A percentile compares a stretch with the other conserved stretches of the same genome.
Evolutionary conservation across 2,329 filamentous ascomycete genomes (phyloP).

Genomic region (Fusarium dlaminii): DNA sequence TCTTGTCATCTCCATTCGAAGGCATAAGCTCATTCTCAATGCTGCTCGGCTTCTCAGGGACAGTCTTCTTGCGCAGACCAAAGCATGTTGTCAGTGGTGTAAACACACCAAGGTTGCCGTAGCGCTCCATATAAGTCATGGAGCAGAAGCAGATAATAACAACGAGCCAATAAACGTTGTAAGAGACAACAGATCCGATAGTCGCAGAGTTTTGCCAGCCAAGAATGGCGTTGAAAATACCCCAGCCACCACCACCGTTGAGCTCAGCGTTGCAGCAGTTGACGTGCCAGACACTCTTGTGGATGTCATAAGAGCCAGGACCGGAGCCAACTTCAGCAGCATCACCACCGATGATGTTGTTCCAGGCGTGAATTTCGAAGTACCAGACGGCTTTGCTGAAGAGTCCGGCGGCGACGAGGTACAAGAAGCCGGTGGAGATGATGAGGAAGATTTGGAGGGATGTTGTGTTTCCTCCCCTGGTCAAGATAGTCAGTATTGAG

Average conservation of each 20-base stretch:
- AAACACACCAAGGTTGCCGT: not conserved
- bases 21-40: not conserved
- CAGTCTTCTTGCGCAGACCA: not conserved
- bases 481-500: too few relatives aligned
- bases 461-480: not conserved
- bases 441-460: not conserved
- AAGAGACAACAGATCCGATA: not conserved
- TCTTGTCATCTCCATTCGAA: not conserved
- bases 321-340: not conserved
- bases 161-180: not conserved
- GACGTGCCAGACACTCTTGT: not conserved
- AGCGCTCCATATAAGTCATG: not conserved
- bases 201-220: not conserved
- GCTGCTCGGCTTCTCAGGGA: not conserved
- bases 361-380: not conserved
- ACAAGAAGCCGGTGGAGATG: not conserved
- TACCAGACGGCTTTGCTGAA: not conserved
- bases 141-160: not conserved
- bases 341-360: not conserved
- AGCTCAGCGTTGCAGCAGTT: not conserved
- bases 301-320: not conserved
- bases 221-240: not conserved
- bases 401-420: not conserved
- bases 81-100: not conserved
- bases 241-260: not conserved